Evolutionary conservation across 768 basidiomycete genomes (phyloP), one percentile per base, ranked within the genome.

Genomic region (Lactifluus rugatus): DNA sequence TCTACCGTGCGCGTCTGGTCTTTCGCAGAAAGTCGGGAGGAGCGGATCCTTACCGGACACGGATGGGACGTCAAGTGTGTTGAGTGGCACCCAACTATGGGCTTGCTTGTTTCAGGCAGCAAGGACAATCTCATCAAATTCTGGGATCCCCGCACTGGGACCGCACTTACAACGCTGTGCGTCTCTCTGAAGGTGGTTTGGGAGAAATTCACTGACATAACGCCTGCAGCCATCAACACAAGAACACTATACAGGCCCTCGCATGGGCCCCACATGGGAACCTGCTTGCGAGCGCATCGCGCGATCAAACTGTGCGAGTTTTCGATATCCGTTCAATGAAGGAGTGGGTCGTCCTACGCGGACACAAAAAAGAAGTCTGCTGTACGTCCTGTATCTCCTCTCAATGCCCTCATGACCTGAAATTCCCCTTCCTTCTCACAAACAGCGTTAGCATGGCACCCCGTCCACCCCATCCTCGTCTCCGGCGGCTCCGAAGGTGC

Each of bases 61-160:
- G 93, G 94, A 5, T 97, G 94, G 93, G 96, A 99, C 66, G 96
- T 99, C 21, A 89, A 94, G 68, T 96, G 93, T 60, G 93, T 97
- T 1, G 88, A 97, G 74, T 99, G 96, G 96, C 96, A 99, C 73
- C 93, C 93, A 5, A 91, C 88, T 0, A 97, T 98, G 72, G 95
- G 95, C 10, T 76, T 99, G 9, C 79, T 99, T 21, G 93, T 89
- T 5, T 93, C 91, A 3, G 96, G 96, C 25, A 92, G 90, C 65
- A 98, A 98, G 72, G 96, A 99, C 72, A 96, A 97, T 70, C 82
- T 92, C 65, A 92, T 98, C 72, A 98, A 98, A 67, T 99, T 99
- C 73, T 99, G 96, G 96, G 96, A 99, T 70, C 96, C 96, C 21
- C 79, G 96, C 37, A 92, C 91, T 10, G 91, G 89, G 36, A 93